Conservation (phyloP, 495 filamentous ascomycete genomes). For the Penicillium ochrochloron region DNA sequence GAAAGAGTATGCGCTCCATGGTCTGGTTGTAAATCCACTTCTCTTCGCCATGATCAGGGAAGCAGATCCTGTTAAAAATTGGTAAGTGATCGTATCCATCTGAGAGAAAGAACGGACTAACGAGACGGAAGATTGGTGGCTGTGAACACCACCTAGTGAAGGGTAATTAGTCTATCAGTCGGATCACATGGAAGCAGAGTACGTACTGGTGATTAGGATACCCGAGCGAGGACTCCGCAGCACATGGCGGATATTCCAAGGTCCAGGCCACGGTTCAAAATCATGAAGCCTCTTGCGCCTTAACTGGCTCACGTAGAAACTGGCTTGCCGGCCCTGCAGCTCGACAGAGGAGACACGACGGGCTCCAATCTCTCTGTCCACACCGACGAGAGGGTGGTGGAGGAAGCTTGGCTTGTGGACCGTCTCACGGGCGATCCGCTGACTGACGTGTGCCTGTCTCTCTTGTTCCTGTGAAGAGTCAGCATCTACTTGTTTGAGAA, state of each 20-base stretch:
- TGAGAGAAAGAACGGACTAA: slow-evolving; percentile 24
- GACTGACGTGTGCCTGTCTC: slow-evolving; percentile 31
- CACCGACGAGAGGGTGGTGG: slow-evolving; percentile 34
- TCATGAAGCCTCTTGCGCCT: slow-evolving; percentile 37
- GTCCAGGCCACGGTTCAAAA: slow-evolving; percentile 40
- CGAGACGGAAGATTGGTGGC: slow-evolving; percentile 42
- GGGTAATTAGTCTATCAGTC: slow-evolving; percentile 18
- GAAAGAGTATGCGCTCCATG: slow-evolving; percentile 45
- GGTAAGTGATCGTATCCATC: slow-evolving; percentile 13
- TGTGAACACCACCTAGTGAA: slow-evolving; percentile 38
- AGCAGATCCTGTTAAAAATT: slow-evolving; percentile 37
- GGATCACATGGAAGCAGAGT: background rate
- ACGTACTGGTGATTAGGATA: slow-evolving; percentile 44
- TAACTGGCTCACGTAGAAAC: slow-evolving; percentile 41
- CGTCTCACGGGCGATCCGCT: slow-evolving; percentile 39
- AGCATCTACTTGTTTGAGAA: slow-evolving; percentile 8
- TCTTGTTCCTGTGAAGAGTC: slow-evolving; percentile 33
- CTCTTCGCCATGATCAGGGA: slow-evolving; percentile 41
- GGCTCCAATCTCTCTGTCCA: slow-evolving; percentile 36
- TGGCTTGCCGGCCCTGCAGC: slow-evolving; percentile 34
- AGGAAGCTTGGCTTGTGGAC: slow-evolving; percentile 38
- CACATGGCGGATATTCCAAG: slow-evolving; percentile 41
- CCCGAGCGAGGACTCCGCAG: slow-evolving; percentile 43
- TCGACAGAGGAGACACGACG: slow-evolving; percentile 17
- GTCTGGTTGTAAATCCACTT: slow-evolving; percentile 43